Conservation (phyloP, 1,139 yeast species). For the Candida tropicalis region DNA sequence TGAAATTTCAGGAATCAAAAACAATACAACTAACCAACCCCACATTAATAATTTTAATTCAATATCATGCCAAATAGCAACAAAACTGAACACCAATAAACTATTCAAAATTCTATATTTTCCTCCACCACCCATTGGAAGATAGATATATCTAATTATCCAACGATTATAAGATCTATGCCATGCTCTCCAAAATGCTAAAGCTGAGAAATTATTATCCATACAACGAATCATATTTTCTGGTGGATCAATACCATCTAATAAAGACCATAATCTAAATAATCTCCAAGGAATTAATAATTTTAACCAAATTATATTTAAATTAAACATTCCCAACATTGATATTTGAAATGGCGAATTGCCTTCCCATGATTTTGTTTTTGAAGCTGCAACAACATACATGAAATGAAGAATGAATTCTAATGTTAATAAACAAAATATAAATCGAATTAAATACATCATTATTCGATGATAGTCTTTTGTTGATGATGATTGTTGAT, state of each 20-base stretch:
- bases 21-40: conserved; percentile 94
- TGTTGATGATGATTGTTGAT: conserved; percentile 40
- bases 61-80: conserved; percentile 98
- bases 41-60: conserved; percentile 82
- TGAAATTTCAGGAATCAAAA: conserved; percentile 82
- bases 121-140: conserved; percentile 86
- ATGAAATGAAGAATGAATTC: conserved; percentile 84
- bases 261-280: conserved; percentile 87
- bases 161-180: conserved; percentile 92
- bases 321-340: conserved; percentile 90
- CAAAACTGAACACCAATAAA: conserved; percentile 90
- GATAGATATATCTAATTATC: conserved; percentile 79
- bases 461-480: conserved; percentile 51
- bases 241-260: conserved; percentile 94
- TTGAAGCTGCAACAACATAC: conserved; percentile 92
- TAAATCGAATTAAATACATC: conserved; percentile 66
- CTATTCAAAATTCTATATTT: conserved; percentile 69
- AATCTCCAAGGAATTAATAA: conserved; percentile 94
- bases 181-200: conserved; percentile 99
- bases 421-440: conserved; percentile 80
- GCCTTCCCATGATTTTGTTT: conserved; percentile 86
- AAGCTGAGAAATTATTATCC: conserved; percentile 89
- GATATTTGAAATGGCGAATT: conserved; percentile 91
- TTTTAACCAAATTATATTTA: conserved; percentile 91
- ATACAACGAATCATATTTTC: conserved; percentile 98